Percentiles rank a stretch among this genome's conserved stretches.
Evolutionary conservation across 768 basidiomycete genomes (phyloP).

Genomic region (Epithele typhae): DNA sequence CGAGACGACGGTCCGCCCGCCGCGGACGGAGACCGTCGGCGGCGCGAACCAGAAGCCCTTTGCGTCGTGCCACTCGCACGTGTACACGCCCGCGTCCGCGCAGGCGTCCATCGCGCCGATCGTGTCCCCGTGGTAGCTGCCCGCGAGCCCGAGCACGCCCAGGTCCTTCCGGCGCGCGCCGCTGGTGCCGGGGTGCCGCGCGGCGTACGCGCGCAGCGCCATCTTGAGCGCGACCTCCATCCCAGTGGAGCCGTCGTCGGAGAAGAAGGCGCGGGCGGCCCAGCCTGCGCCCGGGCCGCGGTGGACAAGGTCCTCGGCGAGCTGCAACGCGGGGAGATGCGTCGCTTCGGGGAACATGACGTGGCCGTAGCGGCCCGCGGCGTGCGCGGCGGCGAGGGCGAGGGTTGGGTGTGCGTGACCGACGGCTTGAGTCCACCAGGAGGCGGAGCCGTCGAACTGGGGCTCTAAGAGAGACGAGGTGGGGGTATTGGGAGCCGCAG

Average conservation of each 20-base stretch:
- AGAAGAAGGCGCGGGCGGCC: constrained; percentile 90
- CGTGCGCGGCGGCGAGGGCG: constrained; percentile 81
- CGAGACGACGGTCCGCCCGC: constrained; percentile 51
- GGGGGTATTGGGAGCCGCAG: constrained; percentile 12
- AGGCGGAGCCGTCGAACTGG: constrained; percentile 88
- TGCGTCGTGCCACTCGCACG: constrained; percentile 93
- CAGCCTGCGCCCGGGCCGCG: constrained; percentile 83
- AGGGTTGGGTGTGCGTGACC: constrained; percentile 78
- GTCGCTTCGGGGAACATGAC: constrained; percentile 93
- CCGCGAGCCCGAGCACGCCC: constrained; percentile 81
- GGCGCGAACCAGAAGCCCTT: constrained; percentile 94
- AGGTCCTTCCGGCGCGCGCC: constrained; percentile 36
- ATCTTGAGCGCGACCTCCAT: constrained; percentile 99
- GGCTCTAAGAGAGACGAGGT: constrained; percentile 38
- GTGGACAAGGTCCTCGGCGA: constrained; percentile 74
- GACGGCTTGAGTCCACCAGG: constrained; percentile 96
- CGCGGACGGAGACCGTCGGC: constrained; percentile 66
- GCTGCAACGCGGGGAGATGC: constrained; percentile 77
- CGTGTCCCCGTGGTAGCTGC: constrained; percentile 97
- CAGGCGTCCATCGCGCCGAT: constrained; percentile 97
- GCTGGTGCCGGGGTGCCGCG: constrained; percentile 29
- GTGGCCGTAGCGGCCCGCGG: constrained; percentile 93
- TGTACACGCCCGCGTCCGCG: constrained; percentile 79
- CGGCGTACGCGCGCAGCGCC: constrained; percentile 73
- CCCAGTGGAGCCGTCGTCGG: constrained; percentile 92